Conservation (phyloP, 1,139 yeast genomes). For the Nakaseomyces delphensis region DNA sequence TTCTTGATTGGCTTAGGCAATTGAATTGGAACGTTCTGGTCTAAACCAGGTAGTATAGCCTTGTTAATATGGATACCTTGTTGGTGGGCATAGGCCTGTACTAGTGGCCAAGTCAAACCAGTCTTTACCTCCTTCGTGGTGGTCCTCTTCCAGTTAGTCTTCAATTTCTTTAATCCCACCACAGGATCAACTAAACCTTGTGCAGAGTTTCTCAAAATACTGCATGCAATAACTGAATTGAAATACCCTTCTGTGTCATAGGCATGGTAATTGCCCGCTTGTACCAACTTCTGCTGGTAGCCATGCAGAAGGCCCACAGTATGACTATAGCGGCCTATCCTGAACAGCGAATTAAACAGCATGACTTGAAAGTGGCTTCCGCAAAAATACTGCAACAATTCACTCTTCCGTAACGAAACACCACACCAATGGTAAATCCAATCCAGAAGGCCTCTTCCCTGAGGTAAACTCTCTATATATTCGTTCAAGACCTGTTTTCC, state of each 20-base stretch:
- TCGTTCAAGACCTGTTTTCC: conserved; percentile 30
- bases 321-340: conserved; percentile 20
- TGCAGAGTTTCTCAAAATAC: conserved; percentile 21
- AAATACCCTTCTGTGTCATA: conserved; percentile 26
- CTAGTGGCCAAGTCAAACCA: conserved; percentile 22
- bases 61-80: conserved; percentile 9
- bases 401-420: conserved; percentile 20
- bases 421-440: conserved; percentile 29
- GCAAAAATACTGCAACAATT: conserved; percentile 25
- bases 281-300: conserved; percentile 13
- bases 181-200: conserved; percentile 14
- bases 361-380: conserved; percentile 29
- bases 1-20: conserved; percentile 11
- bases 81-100: conserved; percentile 18
- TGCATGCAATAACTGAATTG: conserved; percentile 24
- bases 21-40: neutral
- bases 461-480: conserved; percentile 29
- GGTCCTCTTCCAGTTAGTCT: conserved; percentile 19
- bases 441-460: conserved; percentile 32
- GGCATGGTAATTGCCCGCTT: conserved; percentile 16
- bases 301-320: conserved; percentile 18
- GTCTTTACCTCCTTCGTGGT: conserved; percentile 14
- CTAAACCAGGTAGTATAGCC: conserved; percentile 1
- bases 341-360: conserved; percentile 27
- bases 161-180: conserved; percentile 18